phyloP scores from a whole-genome alignment of 164 flowering plant species.

The Chimonanthus salicifolius region DNA sequence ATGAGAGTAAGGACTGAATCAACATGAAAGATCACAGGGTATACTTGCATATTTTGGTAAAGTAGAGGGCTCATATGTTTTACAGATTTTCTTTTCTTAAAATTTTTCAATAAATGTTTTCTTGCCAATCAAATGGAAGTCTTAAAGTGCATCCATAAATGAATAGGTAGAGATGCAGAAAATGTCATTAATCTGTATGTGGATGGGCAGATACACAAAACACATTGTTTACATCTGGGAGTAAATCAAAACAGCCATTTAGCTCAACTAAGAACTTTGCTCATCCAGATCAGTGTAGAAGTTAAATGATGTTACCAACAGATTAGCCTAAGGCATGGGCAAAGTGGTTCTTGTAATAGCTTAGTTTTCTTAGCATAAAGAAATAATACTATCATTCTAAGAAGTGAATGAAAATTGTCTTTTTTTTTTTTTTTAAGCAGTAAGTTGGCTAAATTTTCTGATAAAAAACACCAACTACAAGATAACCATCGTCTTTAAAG shows the following conservation, averaged over 20 bases:
- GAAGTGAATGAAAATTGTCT: neutral
- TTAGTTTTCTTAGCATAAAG: too few relatives aligned
- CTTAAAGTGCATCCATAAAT: too few relatives aligned
- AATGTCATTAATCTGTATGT: neutral
- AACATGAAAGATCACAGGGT: neutral
- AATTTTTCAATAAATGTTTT: neutral
- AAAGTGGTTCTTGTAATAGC: neutral
- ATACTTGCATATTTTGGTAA: neutral
- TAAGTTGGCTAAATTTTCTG: too few relatives aligned
- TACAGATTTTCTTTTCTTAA: too few relatives aligned
- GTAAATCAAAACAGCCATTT: neutral
- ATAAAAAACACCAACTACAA: too few relatives aligned
- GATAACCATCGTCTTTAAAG: too few relatives aligned
- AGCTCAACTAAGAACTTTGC: too few relatives aligned
- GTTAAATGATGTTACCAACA: neutral
- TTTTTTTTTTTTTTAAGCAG: neutral
- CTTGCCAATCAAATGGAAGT: too few relatives aligned
- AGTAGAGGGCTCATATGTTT: neutral
- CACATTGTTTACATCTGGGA: neutral
- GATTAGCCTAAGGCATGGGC: neutral
- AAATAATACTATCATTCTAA: neutral
- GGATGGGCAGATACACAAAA: neutral
- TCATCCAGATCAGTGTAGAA: neutral
- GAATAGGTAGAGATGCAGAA: neutral
- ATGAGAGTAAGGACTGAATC: neutral